Conservation (phyloP, 768 basidiomycete species). For the Tulasnella sp. region DNA sequence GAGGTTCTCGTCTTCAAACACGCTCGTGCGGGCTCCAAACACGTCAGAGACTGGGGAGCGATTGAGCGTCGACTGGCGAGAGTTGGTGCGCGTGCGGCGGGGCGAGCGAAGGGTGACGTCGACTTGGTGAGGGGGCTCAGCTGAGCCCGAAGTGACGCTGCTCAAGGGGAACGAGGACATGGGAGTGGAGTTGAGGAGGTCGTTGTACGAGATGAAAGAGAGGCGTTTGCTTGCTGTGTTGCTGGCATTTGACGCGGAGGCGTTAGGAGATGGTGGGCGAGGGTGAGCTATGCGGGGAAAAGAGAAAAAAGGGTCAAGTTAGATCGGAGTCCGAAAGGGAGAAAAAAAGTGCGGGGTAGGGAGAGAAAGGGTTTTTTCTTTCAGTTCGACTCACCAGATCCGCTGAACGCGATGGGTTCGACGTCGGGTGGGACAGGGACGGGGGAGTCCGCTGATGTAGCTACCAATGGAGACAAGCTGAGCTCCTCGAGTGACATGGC, state of each 20-base stretch:
- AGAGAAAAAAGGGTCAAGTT: neutral
- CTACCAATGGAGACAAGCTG: slow-evolving; percentile 4
- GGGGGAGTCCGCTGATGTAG: neutral
- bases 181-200: slow-evolving; percentile 72
- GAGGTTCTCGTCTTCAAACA: neutral
- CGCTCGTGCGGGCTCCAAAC: neutral
- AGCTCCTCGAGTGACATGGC: slow-evolving; percentile 13
- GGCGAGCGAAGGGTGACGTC: slow-evolving; percentile 15
- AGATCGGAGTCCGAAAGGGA: neutral
- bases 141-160: slow-evolving; percentile 51
- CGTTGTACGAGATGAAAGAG: slow-evolving; percentile 84
- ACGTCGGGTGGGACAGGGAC: slow-evolving; percentile 14
- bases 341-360: neutral
- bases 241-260: slow-evolving; percentile 33
- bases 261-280: slow-evolving; percentile 8
- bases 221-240: slow-evolving; percentile 54
- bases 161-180: slow-evolving; percentile 62
- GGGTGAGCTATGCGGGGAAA: neutral
- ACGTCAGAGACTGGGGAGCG: slow-evolving; percentile 11
- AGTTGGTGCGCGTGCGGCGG: slow-evolving; percentile 16
- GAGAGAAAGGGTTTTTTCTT: neutral
- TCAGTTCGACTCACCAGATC: slow-evolving; percentile 13
- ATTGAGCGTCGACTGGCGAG: slow-evolving; percentile 2
- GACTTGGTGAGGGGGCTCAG: slow-evolving; percentile 63
- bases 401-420: slow-evolving; percentile 16